Percentiles rank a stretch among this genome's conserved stretches.
These are phyloP conservation scores for Solanum rostratum DNA, from an alignment of 257 asterid species.

Conservation along the genomic window DNA sequence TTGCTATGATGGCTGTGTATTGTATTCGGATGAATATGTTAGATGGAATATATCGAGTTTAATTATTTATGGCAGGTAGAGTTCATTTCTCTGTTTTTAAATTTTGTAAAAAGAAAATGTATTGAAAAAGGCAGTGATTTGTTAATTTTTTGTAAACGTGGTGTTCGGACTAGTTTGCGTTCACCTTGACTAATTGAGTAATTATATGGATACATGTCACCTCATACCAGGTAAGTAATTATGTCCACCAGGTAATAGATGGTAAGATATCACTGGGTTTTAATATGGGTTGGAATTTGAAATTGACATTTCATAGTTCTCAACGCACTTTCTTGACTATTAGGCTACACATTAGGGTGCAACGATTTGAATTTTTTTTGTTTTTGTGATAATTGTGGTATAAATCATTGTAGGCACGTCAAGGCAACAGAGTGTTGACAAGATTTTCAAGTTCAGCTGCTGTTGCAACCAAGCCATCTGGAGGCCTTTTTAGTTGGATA, in stretches of 20 bases:
- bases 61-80: background rate
- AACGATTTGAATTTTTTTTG: background rate
- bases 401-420: constrained; percentile 30
- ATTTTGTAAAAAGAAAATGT: background rate
- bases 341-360: background rate
- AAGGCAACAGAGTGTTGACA: constrained; percentile 31
- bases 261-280: background rate
- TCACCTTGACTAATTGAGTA: background rate
- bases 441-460: constrained; percentile 67
- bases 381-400: background rate
- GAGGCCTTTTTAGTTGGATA: constrained; percentile 58
- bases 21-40: background rate
- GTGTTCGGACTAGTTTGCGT: background rate
- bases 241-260: background rate
- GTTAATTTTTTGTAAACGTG: background rate
- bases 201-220: background rate
- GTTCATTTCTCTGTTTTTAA: background rate
- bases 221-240: background rate
- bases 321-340: background rate
- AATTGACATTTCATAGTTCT: background rate
- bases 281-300: background rate
- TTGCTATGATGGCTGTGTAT: background rate
- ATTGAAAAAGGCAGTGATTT: background rate
- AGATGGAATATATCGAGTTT: background rate
- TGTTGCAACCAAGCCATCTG: constrained; percentile 48